Percentiles rank a stretch among this genome's conserved stretches.
Conservation (phyloP, 176 grass and related monocot genomes). For the Oropetium thomaeum region DNA sequence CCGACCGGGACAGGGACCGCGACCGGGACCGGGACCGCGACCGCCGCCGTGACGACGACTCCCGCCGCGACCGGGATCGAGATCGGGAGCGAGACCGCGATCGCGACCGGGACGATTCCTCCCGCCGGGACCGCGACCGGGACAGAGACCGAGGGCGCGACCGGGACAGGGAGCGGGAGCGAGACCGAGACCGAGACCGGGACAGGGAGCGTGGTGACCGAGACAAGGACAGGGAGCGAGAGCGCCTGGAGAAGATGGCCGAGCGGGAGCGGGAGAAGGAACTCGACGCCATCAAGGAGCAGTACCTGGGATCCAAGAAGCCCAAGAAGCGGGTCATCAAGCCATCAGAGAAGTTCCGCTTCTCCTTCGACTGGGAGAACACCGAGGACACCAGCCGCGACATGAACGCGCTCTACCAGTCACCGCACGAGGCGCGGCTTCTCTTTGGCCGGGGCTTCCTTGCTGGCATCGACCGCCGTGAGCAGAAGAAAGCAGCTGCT, state of each 20-base stretch:
- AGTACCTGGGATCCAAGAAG: slow-evolving; percentile 92
- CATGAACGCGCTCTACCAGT: slow-evolving; percentile 89
- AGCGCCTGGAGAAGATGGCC: slow-evolving; percentile 69
- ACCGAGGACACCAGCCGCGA: slow-evolving; percentile 93
- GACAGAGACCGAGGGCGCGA: slow-evolving; percentile 56
- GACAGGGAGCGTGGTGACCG: slow-evolving; percentile 65
- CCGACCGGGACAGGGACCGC: slow-evolving; percentile 39
- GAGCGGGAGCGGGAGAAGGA: slow-evolving; percentile 90
- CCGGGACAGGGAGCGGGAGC: slow-evolving; percentile 39
- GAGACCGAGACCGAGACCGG: slow-evolving; percentile 44
- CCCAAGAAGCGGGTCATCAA: slow-evolving; percentile 96
- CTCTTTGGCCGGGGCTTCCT: slow-evolving; percentile 91
- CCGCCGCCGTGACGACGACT: slow-evolving; percentile 48
- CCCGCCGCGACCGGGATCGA: slow-evolving; percentile 57
- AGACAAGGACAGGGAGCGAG: slow-evolving; percentile 60
- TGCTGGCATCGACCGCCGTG: slow-evolving; percentile 80
- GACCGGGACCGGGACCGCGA: slow-evolving; percentile 33
- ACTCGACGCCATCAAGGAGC: slow-evolving; percentile 91
- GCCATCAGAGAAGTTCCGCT: slow-evolving; percentile 95
- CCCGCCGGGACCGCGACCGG: slow-evolving; percentile 40
- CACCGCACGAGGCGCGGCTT: slow-evolving; percentile 72
- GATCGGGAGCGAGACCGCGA: slow-evolving; percentile 53
- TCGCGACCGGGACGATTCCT: slow-evolving; percentile 41
- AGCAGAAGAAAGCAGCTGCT: slow-evolving; percentile 88
- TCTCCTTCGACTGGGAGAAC: slow-evolving; percentile 99